Conservation (phyloP, 2,329 filamentous ascomycete species). For the Cordyceps pruinosa region DNA sequence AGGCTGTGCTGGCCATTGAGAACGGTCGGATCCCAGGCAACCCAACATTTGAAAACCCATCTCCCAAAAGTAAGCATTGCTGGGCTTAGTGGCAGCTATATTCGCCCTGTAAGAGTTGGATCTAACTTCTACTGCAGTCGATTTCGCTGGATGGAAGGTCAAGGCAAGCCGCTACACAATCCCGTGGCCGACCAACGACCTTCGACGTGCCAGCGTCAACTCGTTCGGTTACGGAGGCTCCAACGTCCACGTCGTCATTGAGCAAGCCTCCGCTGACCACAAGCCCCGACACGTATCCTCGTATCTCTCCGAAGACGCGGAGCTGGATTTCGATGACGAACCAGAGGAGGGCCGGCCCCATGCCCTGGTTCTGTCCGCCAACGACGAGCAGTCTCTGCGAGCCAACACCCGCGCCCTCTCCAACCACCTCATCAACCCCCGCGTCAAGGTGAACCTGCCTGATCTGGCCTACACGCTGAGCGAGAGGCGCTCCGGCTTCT, state of each 20-base stretch:
- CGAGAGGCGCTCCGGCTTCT: slow-evolving; percentile 17
- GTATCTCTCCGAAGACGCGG: background rate
- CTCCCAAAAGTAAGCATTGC: background rate
- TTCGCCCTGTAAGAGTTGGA: too few species aligned
- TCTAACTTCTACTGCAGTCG: slow-evolving; percentile 26
- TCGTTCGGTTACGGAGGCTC: slow-evolving; percentile 38
- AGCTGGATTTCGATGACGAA: background rate
- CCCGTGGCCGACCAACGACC: slow-evolving; percentile 23
- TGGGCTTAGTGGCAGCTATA: too few species aligned
- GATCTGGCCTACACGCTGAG: slow-evolving; percentile 26
- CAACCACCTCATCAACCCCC: slow-evolving; percentile 21
- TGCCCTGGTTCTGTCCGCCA: slow-evolving; percentile 15
- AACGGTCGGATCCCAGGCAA: slow-evolving; percentile 22
- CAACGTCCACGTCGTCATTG: slow-evolving; percentile 35
- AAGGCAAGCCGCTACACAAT: slow-evolving; percentile 26
- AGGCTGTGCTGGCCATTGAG: slow-evolving; percentile 23
- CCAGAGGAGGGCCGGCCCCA: background rate
- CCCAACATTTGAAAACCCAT: slow-evolving; percentile 26
- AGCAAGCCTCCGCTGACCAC: slow-evolving; percentile 4
- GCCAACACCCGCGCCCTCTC: slow-evolving; percentile 10
- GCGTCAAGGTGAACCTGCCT: slow-evolving; percentile 16
- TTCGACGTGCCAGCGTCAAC: slow-evolving; percentile 27
- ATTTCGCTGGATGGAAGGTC: slow-evolving; percentile 22
- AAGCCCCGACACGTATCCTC: background rate
- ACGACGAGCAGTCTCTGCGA: slow-evolving; percentile 14